Conservation (phyloP, 2,329 filamentous ascomycete species). For the Phialophora tarda region DNA sequence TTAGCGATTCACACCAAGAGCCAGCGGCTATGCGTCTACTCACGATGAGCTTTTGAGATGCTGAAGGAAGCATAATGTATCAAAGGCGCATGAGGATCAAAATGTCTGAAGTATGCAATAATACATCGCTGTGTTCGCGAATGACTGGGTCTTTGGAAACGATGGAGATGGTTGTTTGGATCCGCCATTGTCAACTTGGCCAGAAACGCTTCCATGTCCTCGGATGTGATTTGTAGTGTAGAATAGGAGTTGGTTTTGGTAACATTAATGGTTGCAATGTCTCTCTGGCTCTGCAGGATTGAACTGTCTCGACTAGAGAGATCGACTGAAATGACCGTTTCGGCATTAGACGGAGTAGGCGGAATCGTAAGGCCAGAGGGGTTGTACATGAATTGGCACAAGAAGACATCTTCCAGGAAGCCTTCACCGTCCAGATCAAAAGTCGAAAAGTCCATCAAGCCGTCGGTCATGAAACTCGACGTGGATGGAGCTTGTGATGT, state of each 20-base stretch:
- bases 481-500: neutral
- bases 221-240: constrained; percentile 16
- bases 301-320: too few relatives aligned
- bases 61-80: constrained; percentile 14
- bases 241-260: neutral
- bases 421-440: constrained; percentile 19
- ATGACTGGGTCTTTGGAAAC: constrained; percentile 1
- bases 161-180: neutral
- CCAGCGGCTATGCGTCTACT: too few relatives aligned
- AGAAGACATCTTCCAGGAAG: constrained; percentile 21
- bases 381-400: constrained; percentile 25
- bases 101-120: constrained; percentile 21
- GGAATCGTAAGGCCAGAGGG: constrained; percentile 19
- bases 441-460: constrained; percentile 9
- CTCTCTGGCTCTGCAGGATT: too few relatives aligned
- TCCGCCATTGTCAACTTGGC: constrained; percentile 12
- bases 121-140: constrained; percentile 8
- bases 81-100: constrained; percentile 21
- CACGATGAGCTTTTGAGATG: constrained; percentile 8
- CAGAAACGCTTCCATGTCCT: constrained; percentile 17
- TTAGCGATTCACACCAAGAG: too few relatives aligned
- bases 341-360: constrained; percentile 3
- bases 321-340: too few relatives aligned
- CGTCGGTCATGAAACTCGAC: neutral
- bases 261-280: neutral